Base-by-base conservation (phyloP, 2,329 filamentous ascomycete genomes). In the Talaromyces sp. region DNA sequence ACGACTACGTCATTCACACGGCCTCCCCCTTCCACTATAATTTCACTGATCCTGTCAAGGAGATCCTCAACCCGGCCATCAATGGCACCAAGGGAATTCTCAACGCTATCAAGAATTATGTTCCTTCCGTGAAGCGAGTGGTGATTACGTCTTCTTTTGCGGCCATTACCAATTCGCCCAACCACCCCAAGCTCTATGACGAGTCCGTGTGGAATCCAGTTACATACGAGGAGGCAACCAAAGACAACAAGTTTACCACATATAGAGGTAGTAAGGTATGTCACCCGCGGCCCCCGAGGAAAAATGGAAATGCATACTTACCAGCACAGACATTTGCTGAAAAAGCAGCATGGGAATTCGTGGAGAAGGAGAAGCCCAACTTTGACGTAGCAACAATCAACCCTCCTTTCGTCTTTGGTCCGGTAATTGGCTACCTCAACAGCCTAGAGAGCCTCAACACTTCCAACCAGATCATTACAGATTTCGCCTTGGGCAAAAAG, bases 1-100 rank as follows among this genome's bases (percentile, higher is more conserved):
- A 94, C 68, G 88, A 91, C 70, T 88, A 85, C 54, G 89, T 94
- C 58, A 83, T 92, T 60, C 89, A 92, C 74, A 91, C 89, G 6
- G 89, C 90, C 2, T 89, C 86, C 0, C 90, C 91, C 0, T 93
- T 91, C 79, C 88, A 90, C 70, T 85, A 88, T 73, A 89, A 89
- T 39, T 87, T 95, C 63, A 67, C 91, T 41, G 85, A 89, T 69
- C 88, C 90, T 19, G 83, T 94, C 68, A 87, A 89, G 71, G 80
- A 81, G 66, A 79, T 87, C 35, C 76, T 87, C 41, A 86, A 88
- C 68, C 85, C 86, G 14, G 87, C 87, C 10, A 79, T 89, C 67
- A 87, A 87, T 69, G 87, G 87, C 62, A 89, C 87, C 0, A 87
- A 84, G 0, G 86, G 86, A 13, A 85, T 89, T 60, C 74, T 89